These are phyloP conservation scores for Botrytis aclada DNA, from an alignment of 2,329 filamentous ascomycete genomes.

Conservation along the genomic window DNA sequence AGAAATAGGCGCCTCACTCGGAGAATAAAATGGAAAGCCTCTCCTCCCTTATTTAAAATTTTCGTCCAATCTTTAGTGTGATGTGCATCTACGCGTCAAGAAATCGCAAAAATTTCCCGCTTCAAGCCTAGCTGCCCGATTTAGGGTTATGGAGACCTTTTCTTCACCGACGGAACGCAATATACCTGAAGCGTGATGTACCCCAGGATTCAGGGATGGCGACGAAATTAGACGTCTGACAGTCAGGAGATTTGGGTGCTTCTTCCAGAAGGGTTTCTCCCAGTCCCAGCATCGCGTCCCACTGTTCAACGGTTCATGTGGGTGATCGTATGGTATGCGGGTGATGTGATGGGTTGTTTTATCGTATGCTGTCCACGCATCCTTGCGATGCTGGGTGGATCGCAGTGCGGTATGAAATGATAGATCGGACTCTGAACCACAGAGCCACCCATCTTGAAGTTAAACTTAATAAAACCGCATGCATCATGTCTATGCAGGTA, in stretches of 20 bases:
- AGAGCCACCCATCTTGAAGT: not conserved
- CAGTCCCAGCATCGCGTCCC: not conserved
- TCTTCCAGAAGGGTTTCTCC: not conserved
- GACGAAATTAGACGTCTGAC: not conserved
- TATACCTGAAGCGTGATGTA: constrained; percentile 2
- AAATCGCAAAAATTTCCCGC: not conserved
- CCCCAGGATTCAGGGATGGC: not conserved
- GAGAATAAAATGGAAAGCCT: not conserved
- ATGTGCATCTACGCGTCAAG: not conserved
- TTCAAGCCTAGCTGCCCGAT: not conserved
- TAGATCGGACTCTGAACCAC: not conserved
- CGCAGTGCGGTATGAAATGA: not conserved
- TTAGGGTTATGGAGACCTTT: not conserved
- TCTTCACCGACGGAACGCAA: not conserved
- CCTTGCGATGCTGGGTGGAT: not conserved
- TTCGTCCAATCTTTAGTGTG: not conserved
- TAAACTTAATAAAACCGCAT: not conserved
- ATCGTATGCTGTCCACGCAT: not conserved
- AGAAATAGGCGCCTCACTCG: not conserved
- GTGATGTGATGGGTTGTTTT: not conserved
- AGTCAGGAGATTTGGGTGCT: not conserved
- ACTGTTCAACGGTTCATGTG: constrained; percentile 6
- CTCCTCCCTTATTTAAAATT: not conserved
- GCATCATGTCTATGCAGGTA: constrained; percentile 6
- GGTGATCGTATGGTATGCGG: constrained; percentile 10